A percentile compares a stretch with the other conserved stretches of the same genome.
These are phyloP conservation scores for Venturia aucupariae DNA, from an alignment of 2,329 filamentous ascomycete species.

Conservation along the genomic window DNA sequence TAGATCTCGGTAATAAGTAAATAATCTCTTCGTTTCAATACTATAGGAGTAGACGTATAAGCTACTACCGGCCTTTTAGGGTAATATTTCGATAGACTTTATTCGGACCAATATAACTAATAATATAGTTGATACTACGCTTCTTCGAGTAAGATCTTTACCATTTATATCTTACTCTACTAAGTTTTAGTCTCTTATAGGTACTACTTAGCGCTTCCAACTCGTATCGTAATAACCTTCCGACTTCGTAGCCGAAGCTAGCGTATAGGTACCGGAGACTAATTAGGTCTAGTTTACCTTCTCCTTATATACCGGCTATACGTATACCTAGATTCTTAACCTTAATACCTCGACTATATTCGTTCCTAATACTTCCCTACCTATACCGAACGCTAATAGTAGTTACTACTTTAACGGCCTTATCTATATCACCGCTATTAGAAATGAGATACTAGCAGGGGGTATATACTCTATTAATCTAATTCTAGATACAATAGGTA, in stretches of 20 bases:
- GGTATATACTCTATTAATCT: slow-evolving; percentile 16
- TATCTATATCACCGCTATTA: slow-evolving; percentile 18
- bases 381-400: slow-evolving; percentile 19
- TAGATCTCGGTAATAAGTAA: neutral
- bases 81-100: neutral
- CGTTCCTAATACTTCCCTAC: neutral
- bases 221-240: neutral
- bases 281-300: slow-evolving; percentile 21
- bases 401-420: slow-evolving; percentile 20
- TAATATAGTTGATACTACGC: neutral
- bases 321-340: neutral
- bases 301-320: slow-evolving; percentile 9
- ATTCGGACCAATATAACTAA: neutral
- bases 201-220: neutral
- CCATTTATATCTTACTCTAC: slow-evolving; percentile 7
- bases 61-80: neutral
- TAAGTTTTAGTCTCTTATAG: slow-evolving; percentile 1
- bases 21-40: slow-evolving; percentile 7
- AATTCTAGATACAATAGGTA: slow-evolving; percentile 1
- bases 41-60: slow-evolving; percentile 2
- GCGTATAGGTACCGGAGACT: slow-evolving; percentile 20
- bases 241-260: slow-evolving; percentile 21
- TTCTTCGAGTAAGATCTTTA: neutral
- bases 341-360: neutral
- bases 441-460: slow-evolving; percentile 16